Percentiles rank a stretch among this genome's conserved stretches.
Evolutionary conservation across 2,329 filamentous ascomycete species (phyloP).

Genomic region (Hirsutella minnesotensis): DNA sequence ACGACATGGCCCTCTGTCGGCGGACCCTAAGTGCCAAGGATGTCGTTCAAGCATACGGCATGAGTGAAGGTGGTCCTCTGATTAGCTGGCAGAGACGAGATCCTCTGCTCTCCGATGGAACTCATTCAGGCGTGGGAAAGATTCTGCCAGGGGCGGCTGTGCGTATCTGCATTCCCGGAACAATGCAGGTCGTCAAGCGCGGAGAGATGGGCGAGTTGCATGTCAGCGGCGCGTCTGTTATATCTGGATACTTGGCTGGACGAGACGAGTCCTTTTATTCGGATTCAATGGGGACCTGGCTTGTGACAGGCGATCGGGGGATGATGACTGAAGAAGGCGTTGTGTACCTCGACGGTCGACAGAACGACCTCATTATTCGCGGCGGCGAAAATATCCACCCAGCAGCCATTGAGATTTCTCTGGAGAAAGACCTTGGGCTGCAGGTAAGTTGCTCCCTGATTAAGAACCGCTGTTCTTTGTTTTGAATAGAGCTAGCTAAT

Average conservation of each 20-base stretch:
- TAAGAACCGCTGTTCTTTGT: neutral
- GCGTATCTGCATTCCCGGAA: conserved; percentile 22
- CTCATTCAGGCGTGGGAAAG: conserved; percentile 28
- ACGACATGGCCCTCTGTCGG: conserved; percentile 20
- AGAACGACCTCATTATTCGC: conserved; percentile 33
- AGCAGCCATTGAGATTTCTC: conserved; percentile 20
- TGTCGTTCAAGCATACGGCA: conserved; percentile 28
- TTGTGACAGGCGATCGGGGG: conserved; percentile 28
- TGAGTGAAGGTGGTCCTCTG: conserved; percentile 31
- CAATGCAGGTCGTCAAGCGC: conserved; percentile 14
- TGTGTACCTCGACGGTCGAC: conserved; percentile 26
- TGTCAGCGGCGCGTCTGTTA: conserved; percentile 22
- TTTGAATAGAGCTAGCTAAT: neutral
- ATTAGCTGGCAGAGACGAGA: conserved; percentile 25
- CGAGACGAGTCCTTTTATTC: conserved; percentile 20
- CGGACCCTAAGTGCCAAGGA: conserved; percentile 17
- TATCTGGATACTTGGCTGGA: conserved; percentile 19
- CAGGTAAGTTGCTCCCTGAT: conserved; percentile 9
- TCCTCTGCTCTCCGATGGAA: conserved; percentile 16
- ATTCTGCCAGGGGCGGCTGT: conserved; percentile 25
- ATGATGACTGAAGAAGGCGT: conserved; percentile 24
- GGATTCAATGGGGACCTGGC: conserved; percentile 22
- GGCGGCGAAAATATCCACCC: conserved; percentile 33
- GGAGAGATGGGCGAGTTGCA: conserved; percentile 28
- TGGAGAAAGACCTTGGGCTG: conserved; percentile 21